Evolutionary conservation across 306 rosid species (phyloP), one percentile per base, ranked within the genome.

Genomic region (Cyamopsis tetragonoloba): DNA sequence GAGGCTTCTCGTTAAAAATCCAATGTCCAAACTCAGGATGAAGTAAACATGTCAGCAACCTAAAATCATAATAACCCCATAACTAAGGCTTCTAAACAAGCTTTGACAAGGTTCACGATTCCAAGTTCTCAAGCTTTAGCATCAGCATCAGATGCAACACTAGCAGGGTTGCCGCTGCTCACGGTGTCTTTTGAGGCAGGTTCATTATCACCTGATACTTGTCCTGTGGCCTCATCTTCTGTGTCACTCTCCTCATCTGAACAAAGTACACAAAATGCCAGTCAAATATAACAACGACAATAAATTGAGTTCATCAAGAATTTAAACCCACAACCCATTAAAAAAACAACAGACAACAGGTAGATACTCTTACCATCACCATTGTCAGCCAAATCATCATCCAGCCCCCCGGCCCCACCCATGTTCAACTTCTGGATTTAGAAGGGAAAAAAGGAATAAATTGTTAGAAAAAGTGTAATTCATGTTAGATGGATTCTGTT

Each of bases 191-290:
- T 59, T 9, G 49, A 6, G 53, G 12, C 56, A 18, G 39, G 34
- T 46, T 74, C 80, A 23, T 39, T 57, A 22, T 69, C 66, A 63
- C 53, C 39, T 35, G 83, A 62, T 68, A 56, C 72, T 75, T 57
- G 35, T 2, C 39, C 77, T 3, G 70, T 5, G 12, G 18, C 22
- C 60, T 32, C 75, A 0, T 79, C 80, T 49, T 80, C 84, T 10
- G 62, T 7, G 18, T 75, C 77, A 65, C 74, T 80, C 54, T 75
- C 84, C 7, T 80, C 70, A 30, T 79, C 83, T 79, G 68, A 20
- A 37, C 34, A 43, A 31, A 35, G 26, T 37, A 24, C 22, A 53
- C 3, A 62, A 19, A 68, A 32, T 44, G n/a, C 31, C 50, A 22
- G 19, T 54, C 22, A 56, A 47, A 56, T 23, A 13, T 4, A 22